Evolutionary conservation across 116 monocot genomes (phyloP).

Genomic region (Cymodocea nodosa): DNA sequence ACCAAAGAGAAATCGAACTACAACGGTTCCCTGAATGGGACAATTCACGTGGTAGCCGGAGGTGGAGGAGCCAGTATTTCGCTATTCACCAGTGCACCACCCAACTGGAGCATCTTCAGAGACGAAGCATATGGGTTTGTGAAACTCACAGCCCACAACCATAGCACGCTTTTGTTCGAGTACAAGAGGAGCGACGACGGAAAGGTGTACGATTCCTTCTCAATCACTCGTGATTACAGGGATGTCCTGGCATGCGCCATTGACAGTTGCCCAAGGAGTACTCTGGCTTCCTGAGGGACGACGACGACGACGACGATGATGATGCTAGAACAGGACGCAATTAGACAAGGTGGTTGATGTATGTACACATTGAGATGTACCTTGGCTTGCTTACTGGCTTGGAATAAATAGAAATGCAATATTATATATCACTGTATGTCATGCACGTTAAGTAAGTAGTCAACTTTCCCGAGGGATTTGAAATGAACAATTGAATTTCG

Average conservation of each 20-base stretch:
- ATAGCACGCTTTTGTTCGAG: slow-evolving; percentile 52
- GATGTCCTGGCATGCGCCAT: slow-evolving; percentile 61
- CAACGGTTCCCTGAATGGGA: slow-evolving; percentile 49
- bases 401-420: no score
- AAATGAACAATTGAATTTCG: no score
- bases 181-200: slow-evolving; percentile 88
- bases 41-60: slow-evolving; percentile 85
- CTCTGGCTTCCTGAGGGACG: slow-evolving; percentile 42
- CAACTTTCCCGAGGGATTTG: no score
- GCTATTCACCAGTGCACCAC: slow-evolving; percentile 16
- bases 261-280: slow-evolving; percentile 71
- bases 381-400: no score
- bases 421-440: no score
- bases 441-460: no score
- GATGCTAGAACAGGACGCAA: background rate
- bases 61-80: slow-evolving; percentile 69
- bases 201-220: slow-evolving; percentile 67
- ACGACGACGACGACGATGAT: background rate
- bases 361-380: no score
- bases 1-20: slow-evolving; percentile 32
- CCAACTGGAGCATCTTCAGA: slow-evolving; percentile 62
- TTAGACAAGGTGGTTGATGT: no score
- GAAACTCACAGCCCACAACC: slow-evolving; percentile 75
- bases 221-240: slow-evolving; percentile 59
- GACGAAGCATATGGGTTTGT: slow-evolving; percentile 75